These are phyloP conservation scores for Geosiphon pyriformis DNA, from an alignment of 192 early-diverging fungal species.

Conservation along the genomic window DNA sequence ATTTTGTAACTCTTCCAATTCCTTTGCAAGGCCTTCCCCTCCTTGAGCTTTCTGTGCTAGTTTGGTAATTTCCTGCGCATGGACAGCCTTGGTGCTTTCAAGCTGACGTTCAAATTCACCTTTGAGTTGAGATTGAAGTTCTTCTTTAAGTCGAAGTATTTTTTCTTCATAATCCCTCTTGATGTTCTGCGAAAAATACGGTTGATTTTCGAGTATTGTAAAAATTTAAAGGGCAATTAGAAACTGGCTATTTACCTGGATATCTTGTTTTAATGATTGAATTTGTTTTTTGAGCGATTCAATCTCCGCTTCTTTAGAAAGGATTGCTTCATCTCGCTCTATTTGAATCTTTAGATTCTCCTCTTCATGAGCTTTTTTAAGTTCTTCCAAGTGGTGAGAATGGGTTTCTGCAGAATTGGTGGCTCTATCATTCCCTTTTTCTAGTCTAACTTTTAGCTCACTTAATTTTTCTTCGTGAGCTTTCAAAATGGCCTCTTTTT, in stretches of 20 bases:
- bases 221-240: no score
- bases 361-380: conserved; percentile 18
- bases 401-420: not conserved
- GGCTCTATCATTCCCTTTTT: not conserved
- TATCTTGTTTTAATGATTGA: not conserved
- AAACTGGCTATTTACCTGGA: not conserved
- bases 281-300: not conserved
- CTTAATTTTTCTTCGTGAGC: conserved; percentile 9
- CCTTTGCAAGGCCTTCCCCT: conserved; percentile 1
- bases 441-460: conserved; percentile 5
- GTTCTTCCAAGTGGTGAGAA: conserved; percentile 5
- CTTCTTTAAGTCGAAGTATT: no score
- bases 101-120: not conserved
- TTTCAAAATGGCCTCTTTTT: conserved; percentile 19
- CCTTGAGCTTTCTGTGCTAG: conserved; percentile 4
- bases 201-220: no score
- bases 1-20: not conserved
- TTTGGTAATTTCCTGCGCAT: not conserved
- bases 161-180: not conserved
- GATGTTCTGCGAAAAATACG: not conserved
- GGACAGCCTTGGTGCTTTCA: not conserved
- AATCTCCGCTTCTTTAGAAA: conserved; percentile 13
- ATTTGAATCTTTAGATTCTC: conserved; percentile 14
- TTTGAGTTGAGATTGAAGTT: not conserved
- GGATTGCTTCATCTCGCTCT: conserved; percentile 8